A percentile compares a stretch with the other conserved stretches of the same genome.
These are phyloP conservation scores for Corylus avellana DNA, from an alignment of 306 rosid genomes.

Conservation along the genomic window DNA sequence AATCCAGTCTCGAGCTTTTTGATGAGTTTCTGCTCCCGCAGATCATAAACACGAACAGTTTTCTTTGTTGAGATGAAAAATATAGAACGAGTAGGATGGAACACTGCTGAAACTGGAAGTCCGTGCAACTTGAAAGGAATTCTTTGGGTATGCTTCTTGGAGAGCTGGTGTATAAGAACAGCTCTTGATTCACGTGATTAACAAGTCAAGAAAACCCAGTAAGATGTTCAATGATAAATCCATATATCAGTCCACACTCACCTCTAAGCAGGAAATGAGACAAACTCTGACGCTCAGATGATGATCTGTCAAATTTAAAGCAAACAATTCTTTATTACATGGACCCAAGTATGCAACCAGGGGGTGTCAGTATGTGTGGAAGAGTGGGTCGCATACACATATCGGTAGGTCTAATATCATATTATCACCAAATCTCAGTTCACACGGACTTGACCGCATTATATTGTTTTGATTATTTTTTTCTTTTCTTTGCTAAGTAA, in stretches of 20 bases:
- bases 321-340: not conserved
- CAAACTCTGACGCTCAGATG: not conserved
- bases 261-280: not conserved
- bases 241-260: not conserved
- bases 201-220: conserved; percentile 63
- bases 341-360: not conserved
- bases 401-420: not conserved
- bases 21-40: conserved; percentile 55
- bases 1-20: conserved; percentile 90
- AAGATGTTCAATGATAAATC: not conserved
- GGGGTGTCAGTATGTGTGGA: not conserved
- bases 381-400: not conserved
- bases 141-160: conserved; percentile 73
- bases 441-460: not conserved
- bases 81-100: conserved; percentile 80
- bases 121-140: conserved; percentile 83
- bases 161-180: conserved; percentile 75
- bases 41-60: conserved; percentile 74
- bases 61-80: conserved; percentile 79
- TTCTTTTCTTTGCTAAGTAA: not conserved
- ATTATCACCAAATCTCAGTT: not conserved
- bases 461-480: not conserved
- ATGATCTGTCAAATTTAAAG: not conserved
- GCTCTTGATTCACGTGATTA: conserved; percentile 82
- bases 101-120: conserved; percentile 76